Percentiles rank a stretch among this genome's conserved stretches.
Evolutionary conservation across 140 eudicot species (phyloP).

Genomic region (Bidens hawaiensis): DNA sequence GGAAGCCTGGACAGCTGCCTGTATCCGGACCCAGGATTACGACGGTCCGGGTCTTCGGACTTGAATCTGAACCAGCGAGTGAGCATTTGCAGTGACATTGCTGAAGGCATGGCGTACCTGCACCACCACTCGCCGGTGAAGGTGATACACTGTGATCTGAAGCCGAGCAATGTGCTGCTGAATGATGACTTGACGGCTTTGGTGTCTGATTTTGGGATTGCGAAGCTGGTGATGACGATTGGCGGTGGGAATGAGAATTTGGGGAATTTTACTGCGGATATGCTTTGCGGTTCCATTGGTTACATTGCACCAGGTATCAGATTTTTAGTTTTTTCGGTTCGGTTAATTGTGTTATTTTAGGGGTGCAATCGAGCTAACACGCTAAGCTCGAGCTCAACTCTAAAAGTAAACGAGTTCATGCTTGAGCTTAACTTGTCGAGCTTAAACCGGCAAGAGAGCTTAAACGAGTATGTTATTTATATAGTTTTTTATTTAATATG

Average conservation of each 20-base stretch:
- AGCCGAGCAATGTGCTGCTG: constrained; percentile 65
- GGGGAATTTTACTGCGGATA: constrained; percentile 46
- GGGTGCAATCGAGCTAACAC: too few relatives aligned
- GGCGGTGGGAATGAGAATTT: constrained; percentile 36
- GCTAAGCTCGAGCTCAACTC: too few relatives aligned
- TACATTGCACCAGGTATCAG: constrained; percentile 62
- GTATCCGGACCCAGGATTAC: constrained; percentile 33
- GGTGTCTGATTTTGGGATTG: constrained; percentile 63
- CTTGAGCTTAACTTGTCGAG: too few relatives aligned
- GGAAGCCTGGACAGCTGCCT: constrained; percentile 57
- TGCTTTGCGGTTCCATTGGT: constrained; percentile 67
- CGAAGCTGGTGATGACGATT: constrained; percentile 44
- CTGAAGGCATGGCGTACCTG: constrained; percentile 68
- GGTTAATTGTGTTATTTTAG: too few relatives aligned
- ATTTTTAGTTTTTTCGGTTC: background rate
- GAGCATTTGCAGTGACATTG: constrained; percentile 58
- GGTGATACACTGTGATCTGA: constrained; percentile 64
- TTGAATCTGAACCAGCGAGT: constrained; percentile 40
- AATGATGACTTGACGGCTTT: constrained; percentile 58
- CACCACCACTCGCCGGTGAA: constrained; percentile 65
- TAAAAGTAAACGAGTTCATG: too few relatives aligned
- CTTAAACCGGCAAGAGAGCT: too few relatives aligned
- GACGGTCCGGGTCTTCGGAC: constrained; percentile 34
- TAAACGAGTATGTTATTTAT: too few relatives aligned
- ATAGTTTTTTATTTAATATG: too few relatives aligned